Conservation (phyloP, 257 asterid genomes). For the Penstemon eatonii region DNA sequence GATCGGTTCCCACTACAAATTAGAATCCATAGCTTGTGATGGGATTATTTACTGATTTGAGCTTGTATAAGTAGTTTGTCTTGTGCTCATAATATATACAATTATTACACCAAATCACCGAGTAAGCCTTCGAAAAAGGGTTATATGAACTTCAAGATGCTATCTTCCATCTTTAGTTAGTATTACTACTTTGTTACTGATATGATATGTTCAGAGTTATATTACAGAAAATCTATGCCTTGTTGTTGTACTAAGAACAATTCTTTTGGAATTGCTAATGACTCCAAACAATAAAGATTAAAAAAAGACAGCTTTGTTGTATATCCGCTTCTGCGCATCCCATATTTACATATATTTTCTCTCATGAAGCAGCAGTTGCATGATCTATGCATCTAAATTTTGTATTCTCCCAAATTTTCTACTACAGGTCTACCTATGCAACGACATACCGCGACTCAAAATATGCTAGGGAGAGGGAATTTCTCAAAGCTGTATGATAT, state of each 20-base stretch:
- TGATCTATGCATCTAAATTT: slow-evolving; percentile 1
- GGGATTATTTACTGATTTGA: no score
- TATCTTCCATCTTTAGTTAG: neutral
- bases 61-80: no score
- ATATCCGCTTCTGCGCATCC: slow-evolving; percentile 6
- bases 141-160: neutral
- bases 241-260: neutral
- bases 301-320: neutral
- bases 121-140: neutral
- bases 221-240: neutral
- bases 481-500: slow-evolving; percentile 72
- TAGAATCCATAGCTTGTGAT: no score
- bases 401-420: slow-evolving; percentile 11
- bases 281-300: neutral
- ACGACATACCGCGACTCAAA: slow-evolving; percentile 90
- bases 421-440: slow-evolving; percentile 90
- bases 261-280: neutral
- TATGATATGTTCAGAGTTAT: neutral
- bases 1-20: no score
- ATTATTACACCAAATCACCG: neutral
- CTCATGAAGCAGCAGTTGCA: neutral
- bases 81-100: neutral
- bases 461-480: slow-evolving; percentile 86
- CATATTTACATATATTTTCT: neutral
- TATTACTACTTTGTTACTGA: neutral